phyloP scores from a whole-genome alignment of 495 filamentous ascomycete genomes.

The Talaromyces borbonicus region DNA sequence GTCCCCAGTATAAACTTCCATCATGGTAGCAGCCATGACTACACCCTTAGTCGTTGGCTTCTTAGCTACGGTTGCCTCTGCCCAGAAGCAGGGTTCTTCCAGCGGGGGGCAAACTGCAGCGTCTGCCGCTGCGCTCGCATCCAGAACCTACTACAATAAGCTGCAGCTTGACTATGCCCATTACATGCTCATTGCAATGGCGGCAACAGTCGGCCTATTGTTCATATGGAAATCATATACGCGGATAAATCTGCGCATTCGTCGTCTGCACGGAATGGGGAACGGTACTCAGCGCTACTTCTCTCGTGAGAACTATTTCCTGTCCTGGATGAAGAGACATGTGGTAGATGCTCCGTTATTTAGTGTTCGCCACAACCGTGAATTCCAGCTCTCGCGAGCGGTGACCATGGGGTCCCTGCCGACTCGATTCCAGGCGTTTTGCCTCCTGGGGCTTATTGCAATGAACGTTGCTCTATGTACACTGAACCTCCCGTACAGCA shows the following conservation, averaged over 20 bases:
- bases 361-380: slow-evolving; percentile 74
- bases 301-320: slow-evolving; percentile 27
- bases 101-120: background rate
- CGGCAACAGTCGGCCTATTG: slow-evolving; percentile 37
- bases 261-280: slow-evolving; percentile 63
- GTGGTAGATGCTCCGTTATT: slow-evolving; percentile 79
- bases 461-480: slow-evolving; percentile 74
- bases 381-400: slow-evolving; percentile 66
- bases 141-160: background rate
- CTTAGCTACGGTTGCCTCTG: background rate
- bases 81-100: background rate
- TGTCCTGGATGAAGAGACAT: slow-evolving; percentile 66
- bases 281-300: slow-evolving; percentile 63
- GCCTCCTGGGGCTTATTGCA: slow-evolving; percentile 60
- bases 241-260: slow-evolving; percentile 49
- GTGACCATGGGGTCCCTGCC: slow-evolving; percentile 81
- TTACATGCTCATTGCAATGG: slow-evolving; percentile 38
- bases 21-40: background rate
- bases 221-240: slow-evolving; percentile 43
- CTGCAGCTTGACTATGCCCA: slow-evolving; percentile 18
- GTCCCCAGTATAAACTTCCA: background rate
- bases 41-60: background rate
- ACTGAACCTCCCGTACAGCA: slow-evolving; percentile 52
- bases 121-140: background rate
- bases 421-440: slow-evolving; percentile 66